Conservation (phyloP, 768 basidiomycete genomes). For the Agaricus subrufescens region DNA sequence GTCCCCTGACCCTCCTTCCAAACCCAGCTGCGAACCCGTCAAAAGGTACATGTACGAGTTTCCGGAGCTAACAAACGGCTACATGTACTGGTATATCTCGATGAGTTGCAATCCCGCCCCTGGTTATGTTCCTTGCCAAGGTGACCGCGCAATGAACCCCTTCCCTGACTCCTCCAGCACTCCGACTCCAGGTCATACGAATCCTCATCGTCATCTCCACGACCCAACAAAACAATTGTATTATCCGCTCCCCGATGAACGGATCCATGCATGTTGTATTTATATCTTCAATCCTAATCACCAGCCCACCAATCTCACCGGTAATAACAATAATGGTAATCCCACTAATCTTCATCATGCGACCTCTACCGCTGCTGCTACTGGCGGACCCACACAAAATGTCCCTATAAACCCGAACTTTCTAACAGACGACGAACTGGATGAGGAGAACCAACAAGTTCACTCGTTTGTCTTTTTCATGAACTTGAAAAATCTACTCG, state of each 20-base stretch:
- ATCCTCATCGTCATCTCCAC: conserved; percentile 28
- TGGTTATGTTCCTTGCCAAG: conserved; percentile 29
- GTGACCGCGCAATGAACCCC: conserved; percentile 16
- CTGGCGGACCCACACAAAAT: neutral
- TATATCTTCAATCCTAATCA: conserved; percentile 38
- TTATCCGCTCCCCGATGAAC: conserved; percentile 42
- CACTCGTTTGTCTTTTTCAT: conserved; percentile 49
- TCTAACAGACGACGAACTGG: neutral
- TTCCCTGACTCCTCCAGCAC: neutral
- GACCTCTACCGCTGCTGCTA: neutral
- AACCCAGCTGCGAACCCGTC: conserved; percentile 22
- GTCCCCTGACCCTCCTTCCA: neutral
- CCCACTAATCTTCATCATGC: conserved; percentile 1
- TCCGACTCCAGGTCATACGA: conserved; percentile 42
- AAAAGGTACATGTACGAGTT: conserved; percentile 35
- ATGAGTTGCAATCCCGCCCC: conserved; percentile 49
- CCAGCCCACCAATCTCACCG: neutral
- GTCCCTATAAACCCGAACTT: neutral
- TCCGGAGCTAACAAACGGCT: conserved; percentile 38
- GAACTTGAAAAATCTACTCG: conserved; percentile 35
- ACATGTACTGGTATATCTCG: conserved; percentile 50
- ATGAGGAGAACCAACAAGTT: conserved; percentile 31
- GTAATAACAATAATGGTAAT: neutral
- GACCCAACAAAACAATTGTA: conserved; percentile 29
- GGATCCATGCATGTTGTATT: conserved; percentile 45